A percentile compares a stretch with the other conserved stretches of the same genome.
Evolutionary conservation across 1,284 basidiomycete genomes (phyloP).

Genomic region (Apiotrichum porosum): DNA sequence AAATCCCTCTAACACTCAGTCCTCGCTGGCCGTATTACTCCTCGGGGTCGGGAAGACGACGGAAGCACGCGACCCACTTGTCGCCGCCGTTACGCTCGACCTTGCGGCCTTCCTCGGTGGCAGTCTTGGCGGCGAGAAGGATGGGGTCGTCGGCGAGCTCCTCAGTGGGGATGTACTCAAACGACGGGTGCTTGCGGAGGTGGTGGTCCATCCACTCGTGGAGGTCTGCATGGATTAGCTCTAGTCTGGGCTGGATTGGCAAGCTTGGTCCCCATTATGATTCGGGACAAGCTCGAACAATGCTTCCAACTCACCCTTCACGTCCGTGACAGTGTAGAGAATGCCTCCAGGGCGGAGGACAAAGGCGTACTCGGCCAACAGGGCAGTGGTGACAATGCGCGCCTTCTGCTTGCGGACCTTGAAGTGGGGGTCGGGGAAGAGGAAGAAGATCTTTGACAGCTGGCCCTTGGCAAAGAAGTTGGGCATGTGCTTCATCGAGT

Average conservation of each 20-base stretch:
- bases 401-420: conserved; percentile 96
- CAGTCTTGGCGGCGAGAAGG: conserved; percentile 71
- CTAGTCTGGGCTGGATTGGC: too few relatives aligned
- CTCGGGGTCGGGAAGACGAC: conserved; percentile 27
- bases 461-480: conserved; percentile 94
- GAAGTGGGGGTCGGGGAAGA: conserved; percentile 99
- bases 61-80: conserved; percentile 58
- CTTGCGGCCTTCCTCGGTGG: conserved; percentile 96
- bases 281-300: too few relatives aligned
- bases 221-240: conserved; percentile 56
- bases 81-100: conserved; percentile 86
- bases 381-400: conserved; percentile 88
- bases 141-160: conserved; percentile 61
- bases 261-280: background rate
- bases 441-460: conserved; percentile 89
- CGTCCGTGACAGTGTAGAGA: conserved; percentile 97
- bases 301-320: conserved; percentile 52
- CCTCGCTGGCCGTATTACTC: too few relatives aligned
- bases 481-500: conserved; percentile 98
- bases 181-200: conserved; percentile 78
- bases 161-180: conserved; percentile 71
- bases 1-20: too few relatives aligned
- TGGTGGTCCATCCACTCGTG: conserved; percentile 95
- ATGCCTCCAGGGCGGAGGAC: conserved; percentile 85
- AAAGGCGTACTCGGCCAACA: conserved; percentile 89